These are phyloP conservation scores for Phoma sp. DNA, from an alignment of 2,329 filamentous ascomycete species.

Conservation along the genomic window DNA sequence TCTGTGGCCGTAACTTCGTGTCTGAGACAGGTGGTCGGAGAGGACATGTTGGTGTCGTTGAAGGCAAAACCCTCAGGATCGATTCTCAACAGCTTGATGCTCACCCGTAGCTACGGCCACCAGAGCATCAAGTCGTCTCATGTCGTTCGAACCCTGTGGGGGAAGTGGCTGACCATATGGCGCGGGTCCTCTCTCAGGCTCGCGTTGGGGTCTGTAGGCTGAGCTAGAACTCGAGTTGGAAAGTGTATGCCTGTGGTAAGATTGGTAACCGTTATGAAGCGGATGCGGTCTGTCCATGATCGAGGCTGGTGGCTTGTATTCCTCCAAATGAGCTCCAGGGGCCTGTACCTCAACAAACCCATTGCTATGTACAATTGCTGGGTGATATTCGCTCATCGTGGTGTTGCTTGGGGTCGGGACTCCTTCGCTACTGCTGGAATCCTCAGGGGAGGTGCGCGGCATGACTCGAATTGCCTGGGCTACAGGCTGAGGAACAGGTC, in stretches of 20 bases:
- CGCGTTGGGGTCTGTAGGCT: slow-evolving; percentile 38
- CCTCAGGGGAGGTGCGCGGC: slow-evolving; percentile 61
- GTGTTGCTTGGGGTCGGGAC: slow-evolving; percentile 59
- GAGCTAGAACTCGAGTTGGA: slow-evolving; percentile 30
- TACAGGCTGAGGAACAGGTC: slow-evolving; percentile 46
- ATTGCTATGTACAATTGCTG: slow-evolving; percentile 59
- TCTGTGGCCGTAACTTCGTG: slow-evolving; percentile 32
- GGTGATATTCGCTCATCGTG: slow-evolving; percentile 58
- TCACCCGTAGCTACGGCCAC: slow-evolving; percentile 70
- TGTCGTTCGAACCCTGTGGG: slow-evolving; percentile 52
- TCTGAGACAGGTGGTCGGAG: slow-evolving; percentile 10
- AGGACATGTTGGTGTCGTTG: background rate
- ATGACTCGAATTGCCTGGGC: slow-evolving; percentile 31
- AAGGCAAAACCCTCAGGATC: slow-evolving; percentile 15
- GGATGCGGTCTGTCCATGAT: slow-evolving; percentile 48
- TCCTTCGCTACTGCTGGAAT: slow-evolving; percentile 62
- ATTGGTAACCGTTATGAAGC: slow-evolving; percentile 36
- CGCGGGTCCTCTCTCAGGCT: slow-evolving; percentile 37
- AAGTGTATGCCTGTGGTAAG: slow-evolving; percentile 38
- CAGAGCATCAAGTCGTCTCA: slow-evolving; percentile 65
- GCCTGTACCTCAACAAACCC: slow-evolving; percentile 54
- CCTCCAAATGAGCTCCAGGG: slow-evolving; percentile 48
- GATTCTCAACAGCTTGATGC: slow-evolving; percentile 46
- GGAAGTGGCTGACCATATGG: slow-evolving; percentile 43
- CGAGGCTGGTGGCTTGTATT: slow-evolving; percentile 46